Evolutionary conservation across 306 rosid genomes (phyloP).

Genomic region (Nissolia schottii): DNA sequence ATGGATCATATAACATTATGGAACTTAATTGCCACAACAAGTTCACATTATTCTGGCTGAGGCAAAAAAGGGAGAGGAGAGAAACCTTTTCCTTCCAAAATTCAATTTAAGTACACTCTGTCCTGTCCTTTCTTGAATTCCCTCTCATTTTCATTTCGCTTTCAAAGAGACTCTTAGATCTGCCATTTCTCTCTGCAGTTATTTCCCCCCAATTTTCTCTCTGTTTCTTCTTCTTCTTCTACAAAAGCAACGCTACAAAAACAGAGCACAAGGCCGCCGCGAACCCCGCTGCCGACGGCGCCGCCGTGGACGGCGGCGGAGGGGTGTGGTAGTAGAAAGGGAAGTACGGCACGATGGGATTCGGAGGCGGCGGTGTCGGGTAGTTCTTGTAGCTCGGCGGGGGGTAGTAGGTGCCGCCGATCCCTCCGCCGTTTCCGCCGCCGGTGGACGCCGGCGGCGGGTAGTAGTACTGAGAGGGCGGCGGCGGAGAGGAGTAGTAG

Average conservation of each 20-base stretch:
- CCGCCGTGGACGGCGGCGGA: slow-evolving; percentile 53
- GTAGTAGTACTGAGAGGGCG: slow-evolving; percentile 46
- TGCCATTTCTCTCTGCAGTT: slow-evolving; percentile 45
- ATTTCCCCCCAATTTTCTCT: slow-evolving; percentile 20
- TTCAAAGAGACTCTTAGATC: slow-evolving; percentile 37
- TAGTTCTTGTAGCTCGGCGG: slow-evolving; percentile 47
- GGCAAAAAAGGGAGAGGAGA: background rate
- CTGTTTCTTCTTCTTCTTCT: background rate
- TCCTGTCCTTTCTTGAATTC: too few species aligned
- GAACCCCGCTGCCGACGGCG: slow-evolving; percentile 11
- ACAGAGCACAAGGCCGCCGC: slow-evolving; percentile 5
- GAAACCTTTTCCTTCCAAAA: background rate
- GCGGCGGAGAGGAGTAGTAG: slow-evolving; percentile 63
- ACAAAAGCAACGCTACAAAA: slow-evolving; percentile 38
- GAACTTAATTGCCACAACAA: background rate
- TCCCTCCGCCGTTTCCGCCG: slow-evolving; percentile 13
- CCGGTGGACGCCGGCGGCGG: slow-evolving; percentile 31
- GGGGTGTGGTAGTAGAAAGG: slow-evolving; percentile 77
- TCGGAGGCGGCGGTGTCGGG: slow-evolving; percentile 85
- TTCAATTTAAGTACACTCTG: slow-evolving; percentile 9
- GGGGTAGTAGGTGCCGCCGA: slow-evolving; percentile 44
- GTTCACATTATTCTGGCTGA: background rate
- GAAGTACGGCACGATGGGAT: slow-evolving; percentile 90
- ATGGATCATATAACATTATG: background rate
- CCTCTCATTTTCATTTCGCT: background rate